Conservation (phyloP, 305 asterid genomes). For the Solanum hybrid region DNA sequence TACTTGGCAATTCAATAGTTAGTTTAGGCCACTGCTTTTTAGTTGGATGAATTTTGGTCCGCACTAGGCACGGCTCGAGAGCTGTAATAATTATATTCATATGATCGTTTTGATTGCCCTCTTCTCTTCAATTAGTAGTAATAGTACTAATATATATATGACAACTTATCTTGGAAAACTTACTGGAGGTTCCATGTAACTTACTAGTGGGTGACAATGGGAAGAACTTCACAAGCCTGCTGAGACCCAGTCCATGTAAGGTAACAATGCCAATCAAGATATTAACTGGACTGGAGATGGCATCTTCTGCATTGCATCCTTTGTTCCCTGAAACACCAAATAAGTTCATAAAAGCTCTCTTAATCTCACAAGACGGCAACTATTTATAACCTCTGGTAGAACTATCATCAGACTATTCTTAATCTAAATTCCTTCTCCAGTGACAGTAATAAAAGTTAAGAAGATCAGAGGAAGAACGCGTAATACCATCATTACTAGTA, state of each 20-base stretch:
- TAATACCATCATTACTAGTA: background rate
- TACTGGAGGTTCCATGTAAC: background rate
- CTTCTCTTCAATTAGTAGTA: background rate
- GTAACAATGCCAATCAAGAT: constrained; percentile 73
- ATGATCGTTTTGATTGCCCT: background rate
- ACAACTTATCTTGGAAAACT: background rate
- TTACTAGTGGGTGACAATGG: background rate
- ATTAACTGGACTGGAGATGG: constrained; percentile 82
- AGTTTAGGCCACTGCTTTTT: background rate
- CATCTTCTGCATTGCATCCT: constrained; percentile 95
- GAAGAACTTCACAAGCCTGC: constrained; percentile 49
- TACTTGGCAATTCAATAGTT: background rate
- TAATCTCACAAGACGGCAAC: background rate
- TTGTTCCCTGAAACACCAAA: constrained; percentile 51
- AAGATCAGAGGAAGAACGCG: background rate
- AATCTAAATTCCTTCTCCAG: background rate
- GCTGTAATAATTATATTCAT: background rate
- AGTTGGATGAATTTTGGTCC: background rate
- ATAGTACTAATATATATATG: background rate
- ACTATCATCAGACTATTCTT: background rate
- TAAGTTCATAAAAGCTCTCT: background rate
- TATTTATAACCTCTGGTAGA: background rate
- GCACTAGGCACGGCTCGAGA: background rate
- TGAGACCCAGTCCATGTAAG: constrained; percentile 77
- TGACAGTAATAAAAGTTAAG: background rate